Conservation (phyloP, 306 rosid species). For the Carpinus viminea region DNA sequence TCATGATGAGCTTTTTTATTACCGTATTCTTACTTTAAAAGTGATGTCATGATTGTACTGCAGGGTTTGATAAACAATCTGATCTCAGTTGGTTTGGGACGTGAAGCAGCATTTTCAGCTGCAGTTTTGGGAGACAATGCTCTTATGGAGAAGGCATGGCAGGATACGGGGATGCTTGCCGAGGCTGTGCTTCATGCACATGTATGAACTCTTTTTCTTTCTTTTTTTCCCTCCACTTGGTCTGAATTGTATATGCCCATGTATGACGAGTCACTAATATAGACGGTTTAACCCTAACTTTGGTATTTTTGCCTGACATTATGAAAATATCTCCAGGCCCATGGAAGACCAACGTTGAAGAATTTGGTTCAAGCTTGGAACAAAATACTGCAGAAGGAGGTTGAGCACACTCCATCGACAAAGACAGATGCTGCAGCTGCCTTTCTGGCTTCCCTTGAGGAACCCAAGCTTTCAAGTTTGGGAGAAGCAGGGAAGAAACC, state of each 20-base stretch:
- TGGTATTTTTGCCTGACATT: constrained; percentile 31
- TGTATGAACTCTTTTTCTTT: constrained; percentile 42
- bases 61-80: constrained; percentile 89
- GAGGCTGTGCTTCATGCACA: constrained; percentile 99
- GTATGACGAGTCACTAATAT: constrained; percentile 19
- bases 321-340: constrained; percentile 60
- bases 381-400: constrained; percentile 86
- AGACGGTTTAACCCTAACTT: constrained; percentile 11
- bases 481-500: constrained; percentile 95
- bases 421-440: constrained; percentile 91
- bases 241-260: not conserved
- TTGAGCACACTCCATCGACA: constrained; percentile 66
- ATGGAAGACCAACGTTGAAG: constrained; percentile 92
- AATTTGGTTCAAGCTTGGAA: constrained; percentile 93
- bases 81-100: constrained; percentile 83
- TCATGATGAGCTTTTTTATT: not conserved
- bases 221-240: too few species aligned
- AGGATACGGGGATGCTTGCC: constrained; percentile 97
- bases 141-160: constrained; percentile 99
- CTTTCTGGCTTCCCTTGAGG: constrained; percentile 88
- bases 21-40: constrained; percentile 18
- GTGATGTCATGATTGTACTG: constrained; percentile 25
- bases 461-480: constrained; percentile 91
- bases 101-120: constrained; percentile 97
- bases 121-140: constrained; percentile 97